Evolutionary conservation across 306 rosid species (phyloP), one percentile per base, ranked within the genome.

Genomic region (Ammopiptanthus mongolicus): DNA sequence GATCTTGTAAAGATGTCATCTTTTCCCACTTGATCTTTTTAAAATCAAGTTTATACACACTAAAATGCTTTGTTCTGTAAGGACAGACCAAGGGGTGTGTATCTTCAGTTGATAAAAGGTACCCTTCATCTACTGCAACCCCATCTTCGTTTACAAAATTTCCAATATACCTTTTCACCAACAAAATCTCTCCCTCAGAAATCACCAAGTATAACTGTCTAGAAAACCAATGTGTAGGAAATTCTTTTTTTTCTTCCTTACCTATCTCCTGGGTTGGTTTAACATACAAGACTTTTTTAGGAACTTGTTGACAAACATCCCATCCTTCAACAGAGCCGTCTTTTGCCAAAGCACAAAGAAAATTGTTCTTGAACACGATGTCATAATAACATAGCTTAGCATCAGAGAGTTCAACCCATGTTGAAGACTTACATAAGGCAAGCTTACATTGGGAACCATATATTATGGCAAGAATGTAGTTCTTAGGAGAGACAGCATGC

Each of bases 131-230:
- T 0, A 77, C 75, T 10, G 10, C 69, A 11, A 13, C 37, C 25
- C 75, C 81, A 21, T 77, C 1, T 0, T 5, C 19, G 3, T 66
- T 42, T 0, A 77, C 81, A 22, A 69, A 66, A 36, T 78, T 33
- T 4, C 65, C 77, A 48, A 69, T 60, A 25, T 33, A 23, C 41
- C 82, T 78, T 59, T n/a, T 13, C 9, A 78, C 61, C 71, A 60
- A 3, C 9, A 59, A 11, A 1, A 60, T n/a, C 2, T 34, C 36
- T 3, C 39, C 60, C 19, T 55, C 23, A 0, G 69, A 57, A 0
- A 66, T 21, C 39, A 67, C 69, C 61, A 77, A 56, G 8, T 77
- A 77, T 0, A 31, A 0, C 3, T 57, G 31, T 8, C 1, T 66
- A 4, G 75, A 77, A 46, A 66, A 67, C 19, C 3, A 17, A 1